Conservation (phyloP, 2,329 filamentous ascomycete genomes). For the Apiospora malaysiana region DNA sequence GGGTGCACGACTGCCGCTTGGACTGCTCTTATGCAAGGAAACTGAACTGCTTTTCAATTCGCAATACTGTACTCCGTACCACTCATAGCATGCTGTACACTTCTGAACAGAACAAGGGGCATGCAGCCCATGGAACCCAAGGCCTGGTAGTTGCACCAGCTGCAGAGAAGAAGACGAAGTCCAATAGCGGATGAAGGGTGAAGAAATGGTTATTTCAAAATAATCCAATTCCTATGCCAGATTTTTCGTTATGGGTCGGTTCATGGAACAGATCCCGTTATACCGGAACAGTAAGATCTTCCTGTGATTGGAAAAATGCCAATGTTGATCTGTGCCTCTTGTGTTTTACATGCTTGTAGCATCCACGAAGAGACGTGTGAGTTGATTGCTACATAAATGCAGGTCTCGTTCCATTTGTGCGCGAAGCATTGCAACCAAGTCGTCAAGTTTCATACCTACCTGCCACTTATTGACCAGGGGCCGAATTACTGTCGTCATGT, state of each 20-base stretch:
- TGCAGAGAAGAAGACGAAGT: neutral
- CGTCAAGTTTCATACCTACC: conserved; percentile 19
- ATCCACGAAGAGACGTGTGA: neutral
- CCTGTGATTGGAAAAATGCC: neutral
- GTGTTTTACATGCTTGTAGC: neutral
- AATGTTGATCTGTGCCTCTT: neutral
- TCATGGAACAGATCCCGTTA: neutral
- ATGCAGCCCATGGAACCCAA: neutral
- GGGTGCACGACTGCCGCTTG: neutral
- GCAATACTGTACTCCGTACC: neutral
- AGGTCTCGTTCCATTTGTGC: conserved; percentile 11
- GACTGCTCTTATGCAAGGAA: neutral
- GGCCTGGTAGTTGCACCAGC: neutral
- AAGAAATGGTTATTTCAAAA: neutral
- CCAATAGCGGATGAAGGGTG: neutral
- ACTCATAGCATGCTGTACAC: neutral
- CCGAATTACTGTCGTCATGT: conserved; percentile 10
- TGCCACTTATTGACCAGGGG: conserved; percentile 9
- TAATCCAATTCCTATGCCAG: neutral
- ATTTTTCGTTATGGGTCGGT: no score
- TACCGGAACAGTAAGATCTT: neutral
- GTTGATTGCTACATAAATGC: conserved; percentile 14
- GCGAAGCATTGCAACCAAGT: neutral
- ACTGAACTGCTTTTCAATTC: neutral
- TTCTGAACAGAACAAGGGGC: neutral